Evolutionary conservation across 495 filamentous ascomycete species (phyloP).

Genomic region (Penicillium fimorum): DNA sequence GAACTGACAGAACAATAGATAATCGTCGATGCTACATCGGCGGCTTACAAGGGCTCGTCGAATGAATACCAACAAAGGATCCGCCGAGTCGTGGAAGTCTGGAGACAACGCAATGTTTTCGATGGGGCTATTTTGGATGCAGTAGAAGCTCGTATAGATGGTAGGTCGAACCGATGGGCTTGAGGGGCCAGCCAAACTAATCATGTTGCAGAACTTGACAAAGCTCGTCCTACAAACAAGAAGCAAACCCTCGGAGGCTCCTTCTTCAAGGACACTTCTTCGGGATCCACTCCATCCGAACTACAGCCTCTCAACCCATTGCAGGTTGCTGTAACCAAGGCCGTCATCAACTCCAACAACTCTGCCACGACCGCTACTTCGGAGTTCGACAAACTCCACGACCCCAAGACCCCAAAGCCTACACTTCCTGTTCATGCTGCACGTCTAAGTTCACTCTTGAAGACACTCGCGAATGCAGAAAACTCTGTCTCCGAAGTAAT

Average conservation of each 20-base stretch:
- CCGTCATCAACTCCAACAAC: conserved; percentile 58
- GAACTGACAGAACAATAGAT: conserved; percentile 48
- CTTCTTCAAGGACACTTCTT: conserved; percentile 56
- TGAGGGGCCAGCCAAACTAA: conserved; percentile 8
- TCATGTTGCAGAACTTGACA: conserved; percentile 67
- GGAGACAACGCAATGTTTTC: conserved; percentile 86
- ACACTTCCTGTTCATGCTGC: conserved; percentile 89
- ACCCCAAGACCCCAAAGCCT: conserved; percentile 61
- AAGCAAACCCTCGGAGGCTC: conserved; percentile 69
- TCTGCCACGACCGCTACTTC: conserved; percentile 64
- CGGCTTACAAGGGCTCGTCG: conserved; percentile 82
- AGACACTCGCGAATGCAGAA: conserved; percentile 86
- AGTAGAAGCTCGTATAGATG: conserved; percentile 75
- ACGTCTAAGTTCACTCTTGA: conserved; percentile 80
- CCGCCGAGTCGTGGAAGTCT: conserved; percentile 86
- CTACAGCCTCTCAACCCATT: conserved; percentile 69
- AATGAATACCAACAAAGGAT: conserved; percentile 85
- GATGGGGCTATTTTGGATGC: conserved; percentile 70
- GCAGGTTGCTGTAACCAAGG: conserved; percentile 71
- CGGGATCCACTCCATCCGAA: conserved; percentile 66
- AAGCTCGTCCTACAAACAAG: conserved; percentile 61
- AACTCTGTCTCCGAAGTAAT: conserved; percentile 86
- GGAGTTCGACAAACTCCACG: conserved; percentile 79
- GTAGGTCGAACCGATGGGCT: conserved; percentile 40
- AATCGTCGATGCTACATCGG: conserved; percentile 79